Evolutionary conservation across 306 rosid species (phyloP), one percentile per base, ranked within the genome.

Genomic region (Rubus idaeus): DNA sequence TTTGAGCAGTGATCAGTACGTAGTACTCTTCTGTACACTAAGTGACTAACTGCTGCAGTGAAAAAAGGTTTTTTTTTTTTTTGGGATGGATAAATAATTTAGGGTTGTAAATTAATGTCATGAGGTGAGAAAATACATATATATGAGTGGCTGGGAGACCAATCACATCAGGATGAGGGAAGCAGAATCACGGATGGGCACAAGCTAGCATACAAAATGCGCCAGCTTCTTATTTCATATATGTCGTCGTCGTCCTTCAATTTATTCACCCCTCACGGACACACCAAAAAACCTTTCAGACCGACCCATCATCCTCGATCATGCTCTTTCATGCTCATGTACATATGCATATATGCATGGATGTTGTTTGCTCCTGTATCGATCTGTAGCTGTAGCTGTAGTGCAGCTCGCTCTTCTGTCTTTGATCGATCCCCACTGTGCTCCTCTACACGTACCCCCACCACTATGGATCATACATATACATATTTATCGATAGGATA

Each of bases 171-270:
- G 49, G 30, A 39, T 18, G 70, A 65, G 70, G 30, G 16, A 39
- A 65, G 50, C 70, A 40, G 70, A 65, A 40, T 65, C 70, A 40
- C 70, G 70, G 70, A 65, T 65, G 49, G 50, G 50, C 70, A 40
- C 49, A 65, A 65, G n/a, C n/a, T n/a, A n/a, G 70, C 49, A 40
- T 65, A 65, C 70, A 65, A 65, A 64, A 64, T 5, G 49, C 40
- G 30, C 47, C 50, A 40, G 70, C 70, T 20, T 65, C 70, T 65
- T 49, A 64, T 6, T 65, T 40, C 70, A 64, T 30, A 13, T 11
- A 62, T 65, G 70, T 64, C 69, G 45, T 65, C 49, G 70, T 64
- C 69, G 45, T 65, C 49, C 46, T 39, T 64, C 69, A 65, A 39
- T 65, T 65, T 65, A 40, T 64, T 64, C 47, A 39, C 10, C 49